phyloP scores from a whole-genome alignment of 1,284 basidiomycete genomes.

The Malassezia restricta region DNA sequence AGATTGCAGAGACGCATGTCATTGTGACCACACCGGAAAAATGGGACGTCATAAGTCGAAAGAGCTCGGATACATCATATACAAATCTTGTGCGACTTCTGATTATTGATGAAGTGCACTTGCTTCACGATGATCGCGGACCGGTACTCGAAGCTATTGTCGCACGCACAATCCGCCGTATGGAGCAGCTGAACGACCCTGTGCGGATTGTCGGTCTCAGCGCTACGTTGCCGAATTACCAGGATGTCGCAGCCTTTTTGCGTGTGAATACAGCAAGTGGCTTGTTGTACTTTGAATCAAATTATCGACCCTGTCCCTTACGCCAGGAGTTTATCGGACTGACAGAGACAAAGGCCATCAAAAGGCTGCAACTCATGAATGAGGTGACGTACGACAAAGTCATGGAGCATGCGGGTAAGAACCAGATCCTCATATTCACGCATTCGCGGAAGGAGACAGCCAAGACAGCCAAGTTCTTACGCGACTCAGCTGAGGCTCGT shows the following conservation, averaged over 20 bases:
- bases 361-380: constrained; percentile 93
- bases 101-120: constrained; percentile 96
- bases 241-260: constrained; percentile 96
- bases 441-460: constrained; percentile 97
- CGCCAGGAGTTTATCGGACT: constrained; percentile 96
- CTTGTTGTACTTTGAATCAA: constrained; percentile 88
- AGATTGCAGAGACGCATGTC: constrained; percentile 92
- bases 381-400: constrained; percentile 96
- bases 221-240: constrained; percentile 92
- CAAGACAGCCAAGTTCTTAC: constrained; percentile 88
- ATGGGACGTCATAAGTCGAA: constrained; percentile 91
- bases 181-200: constrained; percentile 69
- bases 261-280: constrained; percentile 85
- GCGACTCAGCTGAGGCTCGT: constrained; percentile 90
- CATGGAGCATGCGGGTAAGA: constrained; percentile 40
- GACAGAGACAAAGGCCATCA: constrained; percentile 99
- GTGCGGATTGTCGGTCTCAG: constrained; percentile 90
- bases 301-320: constrained; percentile 80
- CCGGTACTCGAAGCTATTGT: constrained; percentile 90
- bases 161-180: constrained; percentile 76
- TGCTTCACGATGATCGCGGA: constrained; percentile 94
- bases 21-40: constrained; percentile 99
- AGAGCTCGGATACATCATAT: constrained; percentile 90
- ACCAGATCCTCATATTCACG: constrained; percentile 67
- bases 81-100: constrained; percentile 92